Evolutionary conservation across 176 grass and related monocot genomes (phyloP), one percentile per base, ranked within the genome.

Genomic region (Musa beccarii): DNA sequence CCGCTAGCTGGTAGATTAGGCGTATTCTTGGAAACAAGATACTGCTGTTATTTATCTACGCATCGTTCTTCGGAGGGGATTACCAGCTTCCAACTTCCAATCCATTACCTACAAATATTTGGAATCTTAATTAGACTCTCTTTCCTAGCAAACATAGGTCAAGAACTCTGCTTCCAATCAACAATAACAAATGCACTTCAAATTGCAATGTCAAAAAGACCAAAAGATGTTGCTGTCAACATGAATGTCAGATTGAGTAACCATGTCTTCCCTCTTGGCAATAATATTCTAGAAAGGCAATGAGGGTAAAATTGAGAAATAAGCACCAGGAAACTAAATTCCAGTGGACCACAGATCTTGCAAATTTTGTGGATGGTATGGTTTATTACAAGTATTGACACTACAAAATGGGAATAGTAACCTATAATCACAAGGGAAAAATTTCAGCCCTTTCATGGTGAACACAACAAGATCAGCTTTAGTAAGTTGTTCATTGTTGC

Each of bases 51-150:
- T 49, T 69, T 28, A 66, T n/a, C 19, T 66, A 13, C 22, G 70
- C 34, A 43, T 77, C 1, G 50, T 21, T 25, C 76, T 50, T 75
- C 21, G 53, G 63, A 52, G 53, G 65, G 12, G 15, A 3, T 52
- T 66, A 56, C 78, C 83, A 77, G 72, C 79, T 85, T 72, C 86
- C 82, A 17, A 96, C 83, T 76, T 96, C 92, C 74, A 96, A 20
- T 29, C 92, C 92, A 69, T 96, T 96, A 23, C 92, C 92, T 92
- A 75, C 69, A 80, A 61, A 5, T 78, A 28, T 68, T 87, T 10
- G 17, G 82, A 79, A 64, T 50, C 68, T 2, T 9, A 17, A 72
- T 19, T 66, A 51, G 72, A 52, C 59, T 57, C 43, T n/a, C 13
- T 71, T 24, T 24, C 7, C 29, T 0, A 52, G 53, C 34, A 49